A percentile compares a stretch with the other conserved stretches of the same genome.
phyloP scores from a whole-genome alignment of 176 grass and related monocot species.

The Oryza australiensis region DNA sequence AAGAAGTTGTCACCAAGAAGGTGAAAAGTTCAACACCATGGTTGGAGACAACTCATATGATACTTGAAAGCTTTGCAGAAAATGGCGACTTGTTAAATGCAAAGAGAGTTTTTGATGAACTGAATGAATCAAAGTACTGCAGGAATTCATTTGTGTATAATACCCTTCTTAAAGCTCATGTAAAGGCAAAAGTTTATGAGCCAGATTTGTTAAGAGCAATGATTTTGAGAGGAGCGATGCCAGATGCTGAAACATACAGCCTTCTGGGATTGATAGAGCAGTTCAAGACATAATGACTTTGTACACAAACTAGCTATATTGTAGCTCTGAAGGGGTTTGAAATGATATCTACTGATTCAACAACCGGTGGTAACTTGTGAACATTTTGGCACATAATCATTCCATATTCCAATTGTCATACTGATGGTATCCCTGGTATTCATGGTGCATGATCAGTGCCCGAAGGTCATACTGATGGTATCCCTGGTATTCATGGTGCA shows the following conservation, averaged over 20 bases:
- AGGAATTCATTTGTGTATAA: slow-evolving; percentile 87
- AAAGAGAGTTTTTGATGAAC: slow-evolving; percentile 70
- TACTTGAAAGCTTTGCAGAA: slow-evolving; percentile 74
- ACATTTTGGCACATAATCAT: slow-evolving; percentile 9
- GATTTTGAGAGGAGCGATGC: slow-evolving; percentile 84
- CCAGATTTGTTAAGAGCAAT: slow-evolving; percentile 72
- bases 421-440: not conserved
- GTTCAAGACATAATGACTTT: slow-evolving; percentile 54
- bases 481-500: not conserved
- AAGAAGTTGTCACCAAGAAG: slow-evolving; percentile 56
- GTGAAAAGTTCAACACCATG: slow-evolving; percentile 82
- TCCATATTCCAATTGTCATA: not conserved
- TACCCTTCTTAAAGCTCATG: slow-evolving; percentile 78
- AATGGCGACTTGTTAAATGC: slow-evolving; percentile 71
- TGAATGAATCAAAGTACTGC: slow-evolving; percentile 87
- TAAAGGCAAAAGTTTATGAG: slow-evolving; percentile 78
- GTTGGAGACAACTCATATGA: slow-evolving; percentile 85
- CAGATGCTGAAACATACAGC: slow-evolving; percentile 78
- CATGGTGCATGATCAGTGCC: not conserved
- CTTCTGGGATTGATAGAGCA: slow-evolving; percentile 74
- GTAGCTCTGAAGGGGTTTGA: slow-evolving; percentile 16
- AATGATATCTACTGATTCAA: not conserved
- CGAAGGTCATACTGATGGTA: not conserved
- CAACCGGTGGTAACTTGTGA: not conserved
- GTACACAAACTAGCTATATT: not conserved